phyloP scores from a whole-genome alignment of 257 asterid genomes.

The Solanum raphanifolium region DNA sequence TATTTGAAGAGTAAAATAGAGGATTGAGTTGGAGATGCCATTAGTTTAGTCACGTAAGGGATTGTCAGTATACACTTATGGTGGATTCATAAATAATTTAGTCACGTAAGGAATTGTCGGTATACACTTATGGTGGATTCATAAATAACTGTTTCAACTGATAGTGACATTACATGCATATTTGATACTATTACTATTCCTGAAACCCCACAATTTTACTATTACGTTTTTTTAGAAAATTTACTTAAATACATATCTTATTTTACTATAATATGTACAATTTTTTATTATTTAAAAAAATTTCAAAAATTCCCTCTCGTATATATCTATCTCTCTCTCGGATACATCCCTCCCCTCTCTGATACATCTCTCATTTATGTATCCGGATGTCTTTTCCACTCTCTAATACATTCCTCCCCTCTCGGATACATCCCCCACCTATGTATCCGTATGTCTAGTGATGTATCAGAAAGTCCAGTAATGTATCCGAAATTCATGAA shows the following conservation, averaged over 20 bases:
- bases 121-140: not conserved
- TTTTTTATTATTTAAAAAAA: too few species aligned
- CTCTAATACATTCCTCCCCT: too few species aligned
- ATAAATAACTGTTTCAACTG: conserved; percentile 20
- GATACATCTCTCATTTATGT: too few species aligned
- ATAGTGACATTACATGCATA: conserved; percentile 27
- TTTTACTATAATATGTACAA: fast-evolving
- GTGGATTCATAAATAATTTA: not conserved
- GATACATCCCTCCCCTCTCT: too few species aligned
- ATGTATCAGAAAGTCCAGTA: too few species aligned
- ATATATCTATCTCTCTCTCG: too few species aligned
- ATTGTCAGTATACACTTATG: not conserved
- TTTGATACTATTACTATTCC: not conserved
- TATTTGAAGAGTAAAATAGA: too few species aligned
- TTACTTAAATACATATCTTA: too few species aligned
- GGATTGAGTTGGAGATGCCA: too few species aligned
- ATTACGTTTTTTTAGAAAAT: not conserved
- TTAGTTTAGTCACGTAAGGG: not conserved
- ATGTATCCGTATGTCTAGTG: not conserved
- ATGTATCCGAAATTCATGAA: too few species aligned
- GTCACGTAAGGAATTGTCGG: conserved; percentile 3
- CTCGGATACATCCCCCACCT: too few species aligned
- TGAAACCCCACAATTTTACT: not conserved
- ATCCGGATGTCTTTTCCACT: too few species aligned
- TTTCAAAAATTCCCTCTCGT: fast-evolving